A percentile compares a stretch with the other conserved stretches of the same genome.
Conservation (phyloP, 495 filamentous ascomycete species). For the Haplographium delicatum region DNA sequence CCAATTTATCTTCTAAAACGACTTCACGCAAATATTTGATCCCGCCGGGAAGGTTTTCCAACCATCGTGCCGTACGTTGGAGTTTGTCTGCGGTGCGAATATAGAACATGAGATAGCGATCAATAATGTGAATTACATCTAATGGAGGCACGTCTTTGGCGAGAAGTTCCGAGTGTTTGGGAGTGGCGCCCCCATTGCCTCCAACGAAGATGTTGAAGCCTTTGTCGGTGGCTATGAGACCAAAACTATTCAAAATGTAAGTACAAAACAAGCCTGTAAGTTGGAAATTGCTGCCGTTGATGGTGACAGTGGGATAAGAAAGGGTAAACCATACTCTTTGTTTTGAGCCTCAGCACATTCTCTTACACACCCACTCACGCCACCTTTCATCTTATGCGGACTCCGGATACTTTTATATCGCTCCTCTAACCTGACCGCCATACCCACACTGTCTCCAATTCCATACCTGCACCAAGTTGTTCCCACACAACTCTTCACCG, state of each 20-base stretch:
- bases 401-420: constrained; percentile 89
- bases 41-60: constrained; percentile 82
- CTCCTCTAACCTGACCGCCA: constrained; percentile 89
- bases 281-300: not conserved
- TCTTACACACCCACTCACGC: constrained; percentile 85
- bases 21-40: constrained; percentile 81
- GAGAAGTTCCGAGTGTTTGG: constrained; percentile 79
- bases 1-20: constrained; percentile 82
- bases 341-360: constrained; percentile 96
- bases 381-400: constrained; percentile 93
- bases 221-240: constrained; percentile 89
- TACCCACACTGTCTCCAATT: constrained; percentile 92
- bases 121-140: constrained; percentile 79
- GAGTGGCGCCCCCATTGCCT: constrained; percentile 89
- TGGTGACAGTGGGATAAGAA: no score
- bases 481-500: constrained; percentile 92
- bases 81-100: constrained; percentile 95
- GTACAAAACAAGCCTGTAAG: not conserved
- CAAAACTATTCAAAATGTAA: constrained; percentile 55
- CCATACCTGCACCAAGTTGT: constrained; percentile 95
- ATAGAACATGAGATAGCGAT: constrained; percentile 94
- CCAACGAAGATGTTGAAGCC: constrained; percentile 94
- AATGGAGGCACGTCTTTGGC: constrained; percentile 86
- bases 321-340: constrained; percentile 66
- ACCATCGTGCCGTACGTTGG: constrained; percentile 89